phyloP scores from a whole-genome alignment of 352 stramenopile genomes.

The Pythium brachiatum region DNA sequence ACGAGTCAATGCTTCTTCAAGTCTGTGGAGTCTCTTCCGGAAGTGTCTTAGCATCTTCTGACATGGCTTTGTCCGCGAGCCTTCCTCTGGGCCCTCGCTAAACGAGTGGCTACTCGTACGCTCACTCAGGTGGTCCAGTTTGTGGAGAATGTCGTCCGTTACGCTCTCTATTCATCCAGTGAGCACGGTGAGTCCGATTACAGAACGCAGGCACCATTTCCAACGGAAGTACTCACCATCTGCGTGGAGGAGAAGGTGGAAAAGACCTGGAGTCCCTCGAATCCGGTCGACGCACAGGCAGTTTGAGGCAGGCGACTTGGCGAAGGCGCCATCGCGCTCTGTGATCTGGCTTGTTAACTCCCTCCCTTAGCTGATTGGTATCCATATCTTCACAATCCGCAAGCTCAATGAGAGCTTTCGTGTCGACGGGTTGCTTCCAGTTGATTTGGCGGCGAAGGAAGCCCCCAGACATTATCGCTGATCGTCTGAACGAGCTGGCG shows the following conservation, averaged over 20 bases:
- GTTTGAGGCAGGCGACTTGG: not conserved
- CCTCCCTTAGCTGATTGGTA: not conserved
- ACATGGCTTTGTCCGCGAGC: not conserved
- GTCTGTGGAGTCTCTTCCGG: not conserved
- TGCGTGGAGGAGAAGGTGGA: not conserved
- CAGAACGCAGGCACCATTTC: not conserved
- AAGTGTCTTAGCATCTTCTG: not conserved
- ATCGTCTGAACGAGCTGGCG: not conserved
- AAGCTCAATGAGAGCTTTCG: not conserved
- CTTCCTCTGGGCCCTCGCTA: not conserved
- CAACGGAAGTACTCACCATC: not conserved
- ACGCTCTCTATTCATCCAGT: not conserved
- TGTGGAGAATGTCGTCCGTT: not conserved
- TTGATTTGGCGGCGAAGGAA: not conserved
- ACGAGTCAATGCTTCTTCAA: not conserved
- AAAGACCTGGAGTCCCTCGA: not conserved
- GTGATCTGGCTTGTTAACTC: not conserved
- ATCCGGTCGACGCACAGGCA: not conserved
- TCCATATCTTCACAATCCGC: not conserved
- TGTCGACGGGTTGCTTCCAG: not conserved
- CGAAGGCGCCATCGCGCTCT: not conserved
- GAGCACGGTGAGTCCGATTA: not conserved
- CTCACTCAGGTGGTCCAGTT: not conserved
- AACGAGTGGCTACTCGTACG: not conserved
- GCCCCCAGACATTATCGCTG: not conserved